Base-by-base conservation (phyloP, 176 grass and related monocot species). In the Paspalum vaginatum region DNA sequence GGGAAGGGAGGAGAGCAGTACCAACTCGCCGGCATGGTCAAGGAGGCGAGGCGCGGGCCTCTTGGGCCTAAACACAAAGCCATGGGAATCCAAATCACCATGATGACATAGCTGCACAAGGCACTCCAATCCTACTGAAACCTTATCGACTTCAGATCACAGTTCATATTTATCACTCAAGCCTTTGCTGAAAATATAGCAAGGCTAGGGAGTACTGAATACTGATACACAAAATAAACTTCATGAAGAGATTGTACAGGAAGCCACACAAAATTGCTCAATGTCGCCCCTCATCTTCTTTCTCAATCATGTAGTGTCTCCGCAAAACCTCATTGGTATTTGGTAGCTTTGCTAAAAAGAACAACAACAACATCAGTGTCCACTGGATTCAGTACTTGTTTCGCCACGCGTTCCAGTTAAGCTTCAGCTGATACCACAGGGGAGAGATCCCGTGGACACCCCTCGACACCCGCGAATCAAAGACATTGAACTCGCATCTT, bases 401-500 rank as follows among this genome's bases (percentile, higher is more conserved):
- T 27, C 77, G 79, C 92, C 85, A 89, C 0, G 83, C 65, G 14
- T 91, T 65, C 95, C 95, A 98, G 68, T 84, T 91, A 9, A 98
- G 88, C 85, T 98, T 98, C 32, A 98, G 75, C 80, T 94, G 95
- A 64, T 92, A 98, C 95, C 88, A 89, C 40, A 92, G 51, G 64
- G 95, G 95, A 22, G 95, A 92, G 25, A 89, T 37, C 18, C 95
- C 95, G 64, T 89, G 83, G 67, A 98, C 81, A 45, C 92, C 92
- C 22, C 76, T 87, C 11, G 83, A 88, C 45, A 92, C n/a, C 52
- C 90, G 89, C 0, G 95, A 89, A 83, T 98, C 92, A 5, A 94
- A 98, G 10, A 98, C 92, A 22, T 98, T 85, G 68, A 98, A 98
- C 43, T 92, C 86, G 8, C 83, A 65, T 37, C 27, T 61, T 9